Evolutionary conservation across 73 alveolate genomes (phyloP), one percentile per base, ranked within the genome.

Genomic region (Paramecium sexaurelia): DNA sequence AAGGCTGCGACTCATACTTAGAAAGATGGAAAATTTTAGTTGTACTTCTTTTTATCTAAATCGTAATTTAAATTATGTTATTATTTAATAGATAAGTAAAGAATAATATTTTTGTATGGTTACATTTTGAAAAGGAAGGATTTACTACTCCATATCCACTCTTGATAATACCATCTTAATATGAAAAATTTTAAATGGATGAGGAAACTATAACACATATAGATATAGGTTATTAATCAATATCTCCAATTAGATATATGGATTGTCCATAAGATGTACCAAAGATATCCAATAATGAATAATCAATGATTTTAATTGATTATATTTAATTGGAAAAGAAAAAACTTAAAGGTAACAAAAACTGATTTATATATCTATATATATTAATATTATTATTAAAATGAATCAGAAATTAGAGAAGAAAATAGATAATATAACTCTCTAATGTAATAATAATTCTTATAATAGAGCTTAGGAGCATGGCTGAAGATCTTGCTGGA

Each of bases 81-180:
- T 7, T 15, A 29, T 61, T 0, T 17, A 15, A 51, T 51, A 61
- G 83, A 8, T 24, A 61, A 61, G 83, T 61, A 19, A 32, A 61
- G 26, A 61, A 61, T 26, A 61, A 61, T 61, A 61, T 61, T 10
- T 29, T 61, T 29, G 83, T 61, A 0, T 61, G 83, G 83, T 8
- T 61, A 26, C 43, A 61, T 32, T 29, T 61, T 61, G 83, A 61
- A 2, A 61, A 61, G 17, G 83, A 61, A 61, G 83, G 83, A 61
- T 61, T 61, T 32, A 61, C 43, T 10, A 29, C 83, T 26, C 83
- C 83, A 61, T 29, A 32, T 61, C 83, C 83, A 1, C 26, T 29
- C 0, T 61, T 61, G 13, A 61, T 61, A 11, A 61, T 61, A 32
- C 83, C 83, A 13, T 61, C 83, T 0, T 32, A 61, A 29, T 61